These are phyloP conservation scores for Pseudogymnoascus verrucosus DNA, from an alignment of 2,329 filamentous ascomycete species.

Conservation along the genomic window DNA sequence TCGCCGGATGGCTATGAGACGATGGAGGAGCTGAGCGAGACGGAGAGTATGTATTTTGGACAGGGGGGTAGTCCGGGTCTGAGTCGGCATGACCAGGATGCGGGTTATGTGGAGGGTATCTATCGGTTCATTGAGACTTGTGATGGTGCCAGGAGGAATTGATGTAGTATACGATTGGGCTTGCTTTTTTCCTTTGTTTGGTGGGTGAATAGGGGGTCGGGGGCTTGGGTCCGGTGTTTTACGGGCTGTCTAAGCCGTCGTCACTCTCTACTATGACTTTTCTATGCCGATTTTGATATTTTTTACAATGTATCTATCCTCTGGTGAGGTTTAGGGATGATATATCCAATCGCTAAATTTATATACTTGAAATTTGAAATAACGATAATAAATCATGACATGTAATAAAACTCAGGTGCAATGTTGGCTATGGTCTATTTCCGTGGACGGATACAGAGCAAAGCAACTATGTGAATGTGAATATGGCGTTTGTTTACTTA, in stretches of 20 bases:
- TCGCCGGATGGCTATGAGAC: conserved; percentile 24
- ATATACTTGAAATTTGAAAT: neutral
- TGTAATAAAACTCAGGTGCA: neutral
- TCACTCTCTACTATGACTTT: conserved; percentile 4
- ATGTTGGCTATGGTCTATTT: neutral
- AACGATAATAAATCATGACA: neutral
- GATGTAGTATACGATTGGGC: neutral
- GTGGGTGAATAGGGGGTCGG: neutral
- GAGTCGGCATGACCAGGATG: conserved; percentile 48
- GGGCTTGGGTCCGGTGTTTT: conserved; percentile 3
- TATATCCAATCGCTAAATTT: conserved; percentile 4
- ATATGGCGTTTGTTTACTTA: too few relatives aligned
- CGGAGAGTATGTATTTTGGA: conserved; percentile 24
- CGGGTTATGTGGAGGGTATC: conserved; percentile 50
- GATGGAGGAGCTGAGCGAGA: conserved; percentile 23
- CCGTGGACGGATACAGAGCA: neutral
- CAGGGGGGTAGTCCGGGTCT: conserved; percentile 18
- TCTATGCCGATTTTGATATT: neutral
- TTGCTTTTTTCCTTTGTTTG: conserved; percentile 3
- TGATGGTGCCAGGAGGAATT: conserved; percentile 32
- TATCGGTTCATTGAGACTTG: conserved; percentile 59
- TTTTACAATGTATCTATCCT: conserved; percentile 1
- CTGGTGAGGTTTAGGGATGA: neutral
- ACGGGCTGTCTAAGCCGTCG: neutral
- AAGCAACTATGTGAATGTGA: neutral